phyloP scores from a whole-genome alignment of 2,329 filamentous ascomycete species.

The Epichloe glyceriae region DNA sequence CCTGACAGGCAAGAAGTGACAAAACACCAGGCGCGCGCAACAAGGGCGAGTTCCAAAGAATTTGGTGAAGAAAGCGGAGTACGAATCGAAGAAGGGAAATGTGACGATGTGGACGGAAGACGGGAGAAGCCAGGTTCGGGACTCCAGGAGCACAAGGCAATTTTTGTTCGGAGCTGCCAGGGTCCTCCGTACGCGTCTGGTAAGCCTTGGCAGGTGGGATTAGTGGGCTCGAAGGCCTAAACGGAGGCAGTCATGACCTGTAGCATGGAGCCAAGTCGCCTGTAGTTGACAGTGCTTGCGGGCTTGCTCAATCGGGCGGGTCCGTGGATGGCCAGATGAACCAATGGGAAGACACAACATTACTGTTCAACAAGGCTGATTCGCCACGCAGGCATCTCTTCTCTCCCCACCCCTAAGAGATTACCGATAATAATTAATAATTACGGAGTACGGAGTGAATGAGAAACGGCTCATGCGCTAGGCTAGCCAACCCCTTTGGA shows the following conservation, averaged over 20 bases:
- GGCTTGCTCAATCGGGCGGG: conserved; percentile 2
- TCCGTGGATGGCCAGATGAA: background rate
- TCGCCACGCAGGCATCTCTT: conserved; percentile 7
- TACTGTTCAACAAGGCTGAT: conserved; percentile 16
- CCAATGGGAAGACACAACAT: conserved; percentile 18
- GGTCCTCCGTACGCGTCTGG: background rate
- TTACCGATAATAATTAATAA: too few relatives aligned
- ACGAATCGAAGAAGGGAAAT: too few relatives aligned
- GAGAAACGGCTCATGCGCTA: too few relatives aligned
- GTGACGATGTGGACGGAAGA: too few relatives aligned
- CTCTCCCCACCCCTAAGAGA: too few relatives aligned
- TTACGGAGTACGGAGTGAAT: too few relatives aligned
- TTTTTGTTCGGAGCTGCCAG: background rate
- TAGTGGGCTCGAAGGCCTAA: background rate
- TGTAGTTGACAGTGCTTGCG: background rate
- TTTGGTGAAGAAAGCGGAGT: background rate
- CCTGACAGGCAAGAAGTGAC: too few relatives aligned
- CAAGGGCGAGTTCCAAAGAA: background rate
- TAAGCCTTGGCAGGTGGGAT: too few relatives aligned
- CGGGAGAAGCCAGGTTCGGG: too few relatives aligned
- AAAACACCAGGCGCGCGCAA: too few relatives aligned
- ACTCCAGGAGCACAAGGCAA: too few relatives aligned
- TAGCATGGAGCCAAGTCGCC: background rate
- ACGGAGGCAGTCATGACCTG: background rate
- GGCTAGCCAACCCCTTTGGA: too few relatives aligned